A percentile compares a stretch with the other conserved stretches of the same genome.
phyloP scores from a whole-genome alignment of 257 asterid species.

The Agastache rugosa region DNA sequence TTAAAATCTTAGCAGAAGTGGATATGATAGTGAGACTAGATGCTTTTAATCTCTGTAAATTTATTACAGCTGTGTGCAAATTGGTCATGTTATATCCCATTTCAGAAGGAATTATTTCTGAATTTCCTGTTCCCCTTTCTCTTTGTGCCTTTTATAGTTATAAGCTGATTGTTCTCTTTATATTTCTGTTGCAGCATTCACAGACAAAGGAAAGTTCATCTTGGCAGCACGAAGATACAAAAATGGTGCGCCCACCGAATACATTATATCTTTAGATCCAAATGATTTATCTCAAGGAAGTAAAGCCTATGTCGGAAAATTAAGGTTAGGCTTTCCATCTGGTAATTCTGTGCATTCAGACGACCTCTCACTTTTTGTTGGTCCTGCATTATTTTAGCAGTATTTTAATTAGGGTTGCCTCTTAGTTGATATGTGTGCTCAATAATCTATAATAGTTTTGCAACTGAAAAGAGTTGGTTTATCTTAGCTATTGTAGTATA shows the following conservation, averaged over 20 bases:
- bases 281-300: slow-evolving; percentile 87
- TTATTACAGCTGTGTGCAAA: slow-evolving; percentile 4
- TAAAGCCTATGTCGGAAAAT: slow-evolving; percentile 90
- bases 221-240: slow-evolving; percentile 85
- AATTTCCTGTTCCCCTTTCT: neutral
- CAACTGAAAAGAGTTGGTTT: neutral
- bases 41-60: neutral
- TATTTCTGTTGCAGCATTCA: slow-evolving; percentile 62
- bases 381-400: slow-evolving; percentile 9
- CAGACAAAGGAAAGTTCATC: slow-evolving; percentile 89
- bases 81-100: neutral
- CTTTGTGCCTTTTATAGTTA: slow-evolving; percentile 7
- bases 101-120: slow-evolving; percentile 3
- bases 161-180: slow-evolving; percentile 27
- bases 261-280: slow-evolving; percentile 82
- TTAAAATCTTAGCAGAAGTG: slow-evolving; percentile 9
- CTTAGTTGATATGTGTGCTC: neutral
- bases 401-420: neutral
- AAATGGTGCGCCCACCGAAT: slow-evolving; percentile 82
- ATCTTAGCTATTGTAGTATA: neutral
- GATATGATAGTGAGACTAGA: slow-evolving; percentile 25
- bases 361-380: neutral
- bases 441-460: neutral
- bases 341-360: slow-evolving; percentile 22
- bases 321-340: slow-evolving; percentile 60